phyloP scores from a whole-genome alignment of 2,329 filamentous ascomycete species.

The Myriosclerotinia duriaeana region DNA sequence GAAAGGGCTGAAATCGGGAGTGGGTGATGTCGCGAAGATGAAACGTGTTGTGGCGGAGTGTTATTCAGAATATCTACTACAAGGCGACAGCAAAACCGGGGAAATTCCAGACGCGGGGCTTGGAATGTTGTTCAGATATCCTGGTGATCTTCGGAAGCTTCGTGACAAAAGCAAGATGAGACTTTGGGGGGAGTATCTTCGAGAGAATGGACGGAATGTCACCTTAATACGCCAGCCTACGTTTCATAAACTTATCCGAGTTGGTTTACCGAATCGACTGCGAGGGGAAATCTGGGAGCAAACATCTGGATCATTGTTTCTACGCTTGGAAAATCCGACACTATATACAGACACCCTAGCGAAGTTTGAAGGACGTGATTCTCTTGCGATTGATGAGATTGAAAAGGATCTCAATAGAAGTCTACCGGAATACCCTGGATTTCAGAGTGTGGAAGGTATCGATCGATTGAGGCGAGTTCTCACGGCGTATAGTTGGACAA shows the following conservation, averaged over 20 bases:
- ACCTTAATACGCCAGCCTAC: slow-evolving; percentile 93
- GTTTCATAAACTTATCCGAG: slow-evolving; percentile 94
- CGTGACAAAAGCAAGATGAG: slow-evolving; percentile 96
- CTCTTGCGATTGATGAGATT: slow-evolving; percentile 96
- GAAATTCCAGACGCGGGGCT: slow-evolving; percentile 87
- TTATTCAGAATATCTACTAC: slow-evolving; percentile 83
- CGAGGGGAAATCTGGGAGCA: slow-evolving; percentile 96
- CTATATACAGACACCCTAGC: slow-evolving; percentile 80
- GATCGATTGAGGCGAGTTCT: slow-evolving; percentile 83
- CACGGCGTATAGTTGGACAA: slow-evolving; percentile 96
- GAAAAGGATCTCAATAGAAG: slow-evolving; percentile 97
- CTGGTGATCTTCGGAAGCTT: slow-evolving; percentile 90
- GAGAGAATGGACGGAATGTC: slow-evolving; percentile 90
- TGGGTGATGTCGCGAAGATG: slow-evolving; percentile 83
- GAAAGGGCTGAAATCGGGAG: slow-evolving; percentile 79
- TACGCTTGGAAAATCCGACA: slow-evolving; percentile 81
- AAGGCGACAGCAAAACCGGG: slow-evolving; percentile 59
- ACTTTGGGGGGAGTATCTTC: slow-evolving; percentile 92
- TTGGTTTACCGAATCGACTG: slow-evolving; percentile 89
- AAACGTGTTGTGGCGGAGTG: slow-evolving; percentile 78
- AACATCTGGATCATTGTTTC: slow-evolving; percentile 84
- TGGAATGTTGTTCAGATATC: slow-evolving; percentile 90
- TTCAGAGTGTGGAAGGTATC: slow-evolving; percentile 95
- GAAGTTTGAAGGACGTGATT: slow-evolving; percentile 82
- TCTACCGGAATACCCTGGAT: slow-evolving; percentile 94